phyloP scores from a whole-genome alignment of 1,139 yeast genomes.

The Hanseniaspora sp. region DNA sequence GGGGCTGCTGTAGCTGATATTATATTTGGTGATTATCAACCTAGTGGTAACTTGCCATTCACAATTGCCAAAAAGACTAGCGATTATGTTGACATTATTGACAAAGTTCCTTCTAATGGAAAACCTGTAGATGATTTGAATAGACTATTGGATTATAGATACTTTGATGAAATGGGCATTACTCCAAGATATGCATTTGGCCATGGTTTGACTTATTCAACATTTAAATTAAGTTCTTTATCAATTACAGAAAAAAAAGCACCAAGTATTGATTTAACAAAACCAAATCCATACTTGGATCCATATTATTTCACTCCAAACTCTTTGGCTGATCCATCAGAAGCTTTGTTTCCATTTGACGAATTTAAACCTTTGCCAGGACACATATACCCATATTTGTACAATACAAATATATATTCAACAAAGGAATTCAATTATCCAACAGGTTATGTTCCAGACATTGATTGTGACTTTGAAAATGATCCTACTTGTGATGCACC shows the following conservation, averaged over 20 bases:
- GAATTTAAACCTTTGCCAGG: constrained; percentile 45
- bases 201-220: constrained; percentile 48
- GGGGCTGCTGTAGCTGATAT: constrained; percentile 40
- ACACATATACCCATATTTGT: constrained; percentile 42
- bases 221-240: constrained; percentile 36
- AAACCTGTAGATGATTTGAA: constrained; percentile 44
- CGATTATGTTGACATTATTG: constrained; percentile 44
- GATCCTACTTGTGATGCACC: background rate
- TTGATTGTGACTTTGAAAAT: constrained; percentile 4
- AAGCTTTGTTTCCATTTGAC: constrained; percentile 47
- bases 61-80: constrained; percentile 47
- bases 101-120: constrained; percentile 33
- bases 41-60: constrained; percentile 54
- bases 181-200: constrained; percentile 55
- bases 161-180: constrained; percentile 46
- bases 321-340: constrained; percentile 43
- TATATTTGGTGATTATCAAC: constrained; percentile 48
- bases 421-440: constrained; percentile 43
- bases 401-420: constrained; percentile 37
- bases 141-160: constrained; percentile 41
- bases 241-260: constrained; percentile 35
- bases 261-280: constrained; percentile 42
- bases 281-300: constrained; percentile 41
- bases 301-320: constrained; percentile 35
- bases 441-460: constrained; percentile 33